Evolutionary conservation across 305 asterid genomes (phyloP).

Genomic region (Fraxinus sp.): DNA sequence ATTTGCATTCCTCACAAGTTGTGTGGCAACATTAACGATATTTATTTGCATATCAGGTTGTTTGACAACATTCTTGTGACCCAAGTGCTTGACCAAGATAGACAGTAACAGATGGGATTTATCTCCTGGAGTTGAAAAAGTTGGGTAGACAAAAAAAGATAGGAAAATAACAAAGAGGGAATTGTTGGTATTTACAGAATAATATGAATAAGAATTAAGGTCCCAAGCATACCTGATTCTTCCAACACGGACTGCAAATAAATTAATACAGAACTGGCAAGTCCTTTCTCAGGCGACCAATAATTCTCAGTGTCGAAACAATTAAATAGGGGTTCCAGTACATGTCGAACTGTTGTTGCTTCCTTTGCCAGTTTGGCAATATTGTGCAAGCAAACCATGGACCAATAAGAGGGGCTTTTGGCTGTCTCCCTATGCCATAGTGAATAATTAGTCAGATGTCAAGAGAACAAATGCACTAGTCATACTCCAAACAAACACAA

Average conservation of each 20-base stretch:
- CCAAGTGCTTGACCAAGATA: slow-evolving; percentile 51
- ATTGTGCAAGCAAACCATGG: slow-evolving; percentile 43
- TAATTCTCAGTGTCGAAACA: slow-evolving; percentile 46
- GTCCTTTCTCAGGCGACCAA: slow-evolving; percentile 47
- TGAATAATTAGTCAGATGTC: slow-evolving; percentile 8
- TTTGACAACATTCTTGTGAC: slow-evolving; percentile 44
- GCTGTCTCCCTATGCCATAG: slow-evolving; percentile 36
- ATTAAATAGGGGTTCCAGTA: slow-evolving; percentile 49
- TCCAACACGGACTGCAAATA: slow-evolving; percentile 43
- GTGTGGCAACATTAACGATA: slow-evolving; percentile 34
- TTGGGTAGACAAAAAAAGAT: slow-evolving; percentile 5
- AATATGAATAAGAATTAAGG: slow-evolving; percentile 11
- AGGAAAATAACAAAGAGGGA: neutral
- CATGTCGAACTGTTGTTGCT: slow-evolving; percentile 50
- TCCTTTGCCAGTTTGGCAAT: slow-evolving; percentile 49
- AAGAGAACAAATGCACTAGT: neutral
- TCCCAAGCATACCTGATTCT: slow-evolving; percentile 41
- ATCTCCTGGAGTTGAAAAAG: slow-evolving; percentile 33
- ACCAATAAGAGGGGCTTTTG: slow-evolving; percentile 47
- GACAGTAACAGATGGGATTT: slow-evolving; percentile 45
- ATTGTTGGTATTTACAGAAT: neutral
- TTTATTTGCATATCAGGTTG: slow-evolving; percentile 37
- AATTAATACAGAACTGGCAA: slow-evolving; percentile 40
- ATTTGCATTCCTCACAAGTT: slow-evolving; percentile 38
- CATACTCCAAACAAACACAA: neutral